Evolutionary conservation across 148 eudicot species (phyloP).

Genomic region (Simmondsia chinensis): DNA sequence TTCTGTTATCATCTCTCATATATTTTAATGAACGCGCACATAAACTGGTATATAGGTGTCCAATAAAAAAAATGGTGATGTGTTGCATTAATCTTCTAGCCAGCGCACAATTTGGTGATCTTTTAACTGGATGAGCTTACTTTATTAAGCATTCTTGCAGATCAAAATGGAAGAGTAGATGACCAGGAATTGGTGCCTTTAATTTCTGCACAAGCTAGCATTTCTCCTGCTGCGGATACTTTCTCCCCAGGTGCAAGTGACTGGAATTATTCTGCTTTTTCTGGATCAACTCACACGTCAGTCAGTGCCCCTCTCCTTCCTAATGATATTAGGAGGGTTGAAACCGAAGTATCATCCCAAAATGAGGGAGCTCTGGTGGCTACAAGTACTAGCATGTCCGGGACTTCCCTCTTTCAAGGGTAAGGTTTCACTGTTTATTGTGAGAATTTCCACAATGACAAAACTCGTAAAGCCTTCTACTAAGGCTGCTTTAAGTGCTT

Average conservation of each 20-base stretch:
- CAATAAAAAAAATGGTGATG: not conserved
- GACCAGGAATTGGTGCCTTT: conserved; percentile 46
- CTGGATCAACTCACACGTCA: conserved; percentile 21
- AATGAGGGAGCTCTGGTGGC: conserved; percentile 22
- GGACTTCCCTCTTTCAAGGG: conserved; percentile 75
- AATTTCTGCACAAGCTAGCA: conserved; percentile 24
- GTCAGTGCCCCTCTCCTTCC: conserved; percentile 29
- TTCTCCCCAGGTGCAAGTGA: conserved; percentile 19
- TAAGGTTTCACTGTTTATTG: conserved; percentile 10
- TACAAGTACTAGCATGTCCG: conserved; percentile 31
- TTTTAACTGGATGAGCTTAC: conserved; percentile 9
- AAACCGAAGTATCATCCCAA: conserved; percentile 25
- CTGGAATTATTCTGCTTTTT: conserved; percentile 19
- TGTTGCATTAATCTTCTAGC: not conserved
- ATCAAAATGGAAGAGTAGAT: conserved; percentile 16
- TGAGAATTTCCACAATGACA: conserved; percentile 2
- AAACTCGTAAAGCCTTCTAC: conserved; percentile 1
- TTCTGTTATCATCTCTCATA: too few relatives aligned
- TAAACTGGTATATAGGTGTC: not conserved
- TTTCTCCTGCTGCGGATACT: conserved; percentile 13
- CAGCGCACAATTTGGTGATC: too few relatives aligned
- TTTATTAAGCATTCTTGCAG: conserved; percentile 9
- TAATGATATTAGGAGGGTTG: conserved; percentile 21
- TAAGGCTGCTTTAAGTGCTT: too few relatives aligned
- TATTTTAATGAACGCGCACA: too few relatives aligned